These are phyloP conservation scores for Gracilaria caudata DNA, from an alignment of 23 red algal genomes.

Conservation along the genomic window DNA sequence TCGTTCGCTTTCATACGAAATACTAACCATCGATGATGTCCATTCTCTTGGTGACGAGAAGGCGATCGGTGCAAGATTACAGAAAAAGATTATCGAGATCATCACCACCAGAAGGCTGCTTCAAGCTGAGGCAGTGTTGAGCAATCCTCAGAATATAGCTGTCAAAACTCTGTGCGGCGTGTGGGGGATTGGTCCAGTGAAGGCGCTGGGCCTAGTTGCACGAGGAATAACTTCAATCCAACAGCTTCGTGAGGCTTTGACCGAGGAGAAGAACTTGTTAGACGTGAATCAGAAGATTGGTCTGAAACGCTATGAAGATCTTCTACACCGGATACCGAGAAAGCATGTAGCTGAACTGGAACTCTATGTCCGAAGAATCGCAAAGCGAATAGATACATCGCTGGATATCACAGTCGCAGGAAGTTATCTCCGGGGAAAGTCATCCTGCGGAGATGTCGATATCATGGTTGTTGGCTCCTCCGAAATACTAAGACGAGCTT, in stretches of 20 bases:
- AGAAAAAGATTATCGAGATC: constrained; percentile 55
- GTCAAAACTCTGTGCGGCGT: constrained; percentile 42
- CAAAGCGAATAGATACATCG: constrained; percentile 36
- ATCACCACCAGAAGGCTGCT: constrained; percentile 47
- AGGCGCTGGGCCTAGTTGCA: constrained; percentile 48
- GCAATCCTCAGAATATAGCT: constrained; percentile 26
- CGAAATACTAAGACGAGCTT: neutral
- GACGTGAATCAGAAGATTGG: constrained; percentile 64
- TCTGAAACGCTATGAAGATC: constrained; percentile 60
- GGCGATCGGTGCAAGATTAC: constrained; percentile 28
- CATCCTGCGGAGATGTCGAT: constrained; percentile 65
- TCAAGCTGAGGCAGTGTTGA: constrained; percentile 50
- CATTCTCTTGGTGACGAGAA: constrained; percentile 6
- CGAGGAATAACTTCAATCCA: constrained; percentile 31
- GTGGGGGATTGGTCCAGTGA: constrained; percentile 67
- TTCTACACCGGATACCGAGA: constrained; percentile 57
- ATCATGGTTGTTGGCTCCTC: constrained; percentile 38
- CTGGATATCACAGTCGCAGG: constrained; percentile 44
- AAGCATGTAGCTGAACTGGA: constrained; percentile 53
- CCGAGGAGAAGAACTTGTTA: constrained; percentile 23
- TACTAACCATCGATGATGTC: constrained; percentile 42
- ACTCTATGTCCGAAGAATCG: constrained; percentile 32
- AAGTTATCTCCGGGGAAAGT: constrained; percentile 68
- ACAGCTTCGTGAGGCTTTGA: constrained; percentile 35
- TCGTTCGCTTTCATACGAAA: constrained; percentile 30